phyloP scores from a whole-genome alignment of 345 rosid genomes.

The Kernera saxatilis region DNA sequence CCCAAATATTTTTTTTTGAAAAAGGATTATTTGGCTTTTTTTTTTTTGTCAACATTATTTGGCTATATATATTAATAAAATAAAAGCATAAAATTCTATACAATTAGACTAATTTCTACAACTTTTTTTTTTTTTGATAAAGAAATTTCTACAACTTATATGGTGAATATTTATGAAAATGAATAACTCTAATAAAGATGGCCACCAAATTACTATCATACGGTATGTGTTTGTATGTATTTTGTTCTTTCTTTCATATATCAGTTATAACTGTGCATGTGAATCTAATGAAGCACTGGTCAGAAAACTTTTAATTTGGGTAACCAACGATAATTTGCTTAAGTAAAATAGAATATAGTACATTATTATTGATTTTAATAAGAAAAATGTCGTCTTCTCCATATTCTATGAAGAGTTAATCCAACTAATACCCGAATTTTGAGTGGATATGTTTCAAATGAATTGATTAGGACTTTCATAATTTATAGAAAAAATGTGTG shows the following conservation, averaged over 20 bases:
- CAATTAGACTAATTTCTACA: too few relatives aligned
- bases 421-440: slow-evolving; percentile 1
- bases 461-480: neutral
- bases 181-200: neutral
- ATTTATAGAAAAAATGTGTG: neutral
- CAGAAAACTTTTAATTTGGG: neutral
- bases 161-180: neutral
- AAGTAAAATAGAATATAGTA: neutral
- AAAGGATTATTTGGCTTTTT: neutral
- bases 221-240: neutral
- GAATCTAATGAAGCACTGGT: neutral
- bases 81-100: too few relatives aligned
- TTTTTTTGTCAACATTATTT: too few relatives aligned
- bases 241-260: neutral
- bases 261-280: neutral
- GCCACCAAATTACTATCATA: neutral
- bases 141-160: neutral
- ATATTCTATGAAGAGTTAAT: neutral
- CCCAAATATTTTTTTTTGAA: neutral
- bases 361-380: neutral
- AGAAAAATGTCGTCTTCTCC: neutral
- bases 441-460: slow-evolving; percentile 7
- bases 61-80: too few relatives aligned
- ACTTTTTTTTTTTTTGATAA: too few relatives aligned
- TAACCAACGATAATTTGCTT: neutral